Percentiles rank a stretch among this genome's conserved stretches.
Conservation (phyloP, 2,329 filamentous ascomycete species). For the Knufia petricola region DNA sequence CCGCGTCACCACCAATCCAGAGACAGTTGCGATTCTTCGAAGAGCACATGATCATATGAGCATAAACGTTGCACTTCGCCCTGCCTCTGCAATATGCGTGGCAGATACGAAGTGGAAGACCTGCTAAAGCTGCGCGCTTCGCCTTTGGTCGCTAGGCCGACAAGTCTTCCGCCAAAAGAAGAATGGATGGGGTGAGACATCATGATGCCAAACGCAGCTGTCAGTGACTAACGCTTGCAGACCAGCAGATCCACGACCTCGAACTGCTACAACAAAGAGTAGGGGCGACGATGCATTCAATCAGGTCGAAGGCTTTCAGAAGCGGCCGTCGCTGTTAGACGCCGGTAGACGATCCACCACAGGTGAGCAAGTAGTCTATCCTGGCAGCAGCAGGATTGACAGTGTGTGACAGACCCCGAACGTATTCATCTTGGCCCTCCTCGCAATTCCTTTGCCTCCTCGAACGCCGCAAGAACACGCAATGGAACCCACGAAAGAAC, state of each 20-base stretch:
- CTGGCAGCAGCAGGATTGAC: constrained; percentile 14
- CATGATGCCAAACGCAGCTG: constrained; percentile 7
- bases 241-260: constrained; percentile 33
- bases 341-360: constrained; percentile 39
- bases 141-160: constrained; percentile 71
- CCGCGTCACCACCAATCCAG: too few species aligned
- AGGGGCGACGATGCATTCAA: constrained; percentile 21
- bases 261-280: constrained; percentile 13
- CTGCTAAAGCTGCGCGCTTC: constrained; percentile 69
- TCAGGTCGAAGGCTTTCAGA: constrained; percentile 19
- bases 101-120: constrained; percentile 66
- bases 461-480: constrained; percentile 32
- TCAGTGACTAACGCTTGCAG: constrained; percentile 19
- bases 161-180: constrained; percentile 69
- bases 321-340: constrained; percentile 35
- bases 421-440: constrained; percentile 81
- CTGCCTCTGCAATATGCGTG: constrained; percentile 26
- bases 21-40: neutral
- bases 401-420: constrained; percentile 44
- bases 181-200: constrained; percentile 86
- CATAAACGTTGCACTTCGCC: constrained; percentile 2
- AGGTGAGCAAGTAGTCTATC: constrained; percentile 28
- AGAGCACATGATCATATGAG: constrained; percentile 11
- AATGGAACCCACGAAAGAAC: constrained; percentile 24
- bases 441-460: constrained; percentile 72